A percentile compares a stretch with the other conserved stretches of the same genome.
Conservation (phyloP, 768 basidiomycete species). For the Psilocybe sp. region DNA sequence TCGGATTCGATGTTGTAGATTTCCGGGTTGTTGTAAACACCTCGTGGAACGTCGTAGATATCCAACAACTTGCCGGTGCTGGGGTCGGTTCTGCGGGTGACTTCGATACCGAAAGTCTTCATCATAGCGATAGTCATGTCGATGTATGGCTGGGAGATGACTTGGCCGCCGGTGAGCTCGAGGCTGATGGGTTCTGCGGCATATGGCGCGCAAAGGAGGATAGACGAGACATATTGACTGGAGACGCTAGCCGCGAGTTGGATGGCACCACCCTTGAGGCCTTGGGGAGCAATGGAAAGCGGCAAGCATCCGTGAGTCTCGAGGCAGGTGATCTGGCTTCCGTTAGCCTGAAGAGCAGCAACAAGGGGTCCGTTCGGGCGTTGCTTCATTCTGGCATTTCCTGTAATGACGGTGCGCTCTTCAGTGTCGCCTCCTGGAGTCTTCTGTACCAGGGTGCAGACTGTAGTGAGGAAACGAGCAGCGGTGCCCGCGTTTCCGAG, state of each 20-base stretch:
- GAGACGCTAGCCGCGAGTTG: constrained; percentile 92
- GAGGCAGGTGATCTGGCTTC: constrained; percentile 72
- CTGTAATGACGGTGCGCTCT: constrained; percentile 79
- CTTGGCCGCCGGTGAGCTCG: constrained; percentile 89
- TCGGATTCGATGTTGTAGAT: constrained; percentile 92
- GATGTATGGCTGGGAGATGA: constrained; percentile 98
- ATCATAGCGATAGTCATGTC: constrained; percentile 99
- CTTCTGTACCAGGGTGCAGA: constrained; percentile 81
- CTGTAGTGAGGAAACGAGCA: constrained; percentile 94
- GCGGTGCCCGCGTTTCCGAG: constrained; percentile 98
- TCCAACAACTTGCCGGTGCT: constrained; percentile 63
- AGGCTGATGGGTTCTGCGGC: constrained; percentile 80
- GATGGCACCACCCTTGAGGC: constrained; percentile 79
- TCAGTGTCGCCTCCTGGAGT: constrained; percentile 27
- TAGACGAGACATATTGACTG: constrained; percentile 97
- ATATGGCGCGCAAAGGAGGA: constrained; percentile 95
- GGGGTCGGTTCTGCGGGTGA: constrained; percentile 61
- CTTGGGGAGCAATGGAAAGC: constrained; percentile 78
- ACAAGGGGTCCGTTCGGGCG: constrained; percentile 95
- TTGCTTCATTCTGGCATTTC: constrained; percentile 98
- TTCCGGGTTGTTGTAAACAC: constrained; percentile 71
- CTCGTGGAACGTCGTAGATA: constrained; percentile 85
- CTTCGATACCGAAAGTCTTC: constrained; percentile 84
- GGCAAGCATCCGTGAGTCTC: constrained; percentile 86
- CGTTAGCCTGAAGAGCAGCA: constrained; percentile 81